Base-by-base conservation (phyloP, 805 yeast species). In the Saturnispora sanitii region DNA sequence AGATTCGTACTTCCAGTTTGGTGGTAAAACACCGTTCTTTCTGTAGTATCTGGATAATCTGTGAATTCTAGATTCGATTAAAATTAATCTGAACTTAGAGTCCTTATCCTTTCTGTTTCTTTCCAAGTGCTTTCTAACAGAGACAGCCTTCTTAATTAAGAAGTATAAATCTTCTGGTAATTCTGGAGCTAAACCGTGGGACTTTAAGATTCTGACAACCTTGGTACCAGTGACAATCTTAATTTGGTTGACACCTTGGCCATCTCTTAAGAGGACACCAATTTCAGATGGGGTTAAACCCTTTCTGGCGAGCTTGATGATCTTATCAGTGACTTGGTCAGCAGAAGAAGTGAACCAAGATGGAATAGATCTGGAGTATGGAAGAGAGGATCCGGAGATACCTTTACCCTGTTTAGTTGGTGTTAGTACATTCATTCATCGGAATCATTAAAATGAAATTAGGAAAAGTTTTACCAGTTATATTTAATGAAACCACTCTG, bases 101-200 rank as follows among this genome's bases (percentile, higher is more conserved):
- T 92, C 99, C 82, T 92, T 90, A 77, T 92, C 99, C 82, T 92
- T 92, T 85, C 99, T 88, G 96, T 92, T 92, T 76, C 94, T 85
- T 78, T 92, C 99, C 69, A 92, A 82, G 76, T 92, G 99, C 85
- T 92, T 92, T 87, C 99, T 92, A 72, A 94, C 96, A 57, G 96
- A 66, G 65, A 92, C 97, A 68, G 99, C 99, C 82, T 92, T 92
- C 87, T 90, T 92, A 69, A 92, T 92, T 74, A 92, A 82, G 75
- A 74, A 88, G 92, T 92, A 92, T 65, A 92, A 82, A 71, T 92
- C 99, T 81, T 92, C 99, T 73, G 99, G 99, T 66, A 92, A 83
- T 76, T 92, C 98, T 71, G 99, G 97, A 66, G 97, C 98, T 66
- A 92, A 85, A 82, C 98, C 99, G 79, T 88, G 87, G 53, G 97